Percentiles rank a stretch among this genome's conserved stretches.
Conservation (phyloP, 176 grass and related monocot species). For the Poa annua region DNA sequence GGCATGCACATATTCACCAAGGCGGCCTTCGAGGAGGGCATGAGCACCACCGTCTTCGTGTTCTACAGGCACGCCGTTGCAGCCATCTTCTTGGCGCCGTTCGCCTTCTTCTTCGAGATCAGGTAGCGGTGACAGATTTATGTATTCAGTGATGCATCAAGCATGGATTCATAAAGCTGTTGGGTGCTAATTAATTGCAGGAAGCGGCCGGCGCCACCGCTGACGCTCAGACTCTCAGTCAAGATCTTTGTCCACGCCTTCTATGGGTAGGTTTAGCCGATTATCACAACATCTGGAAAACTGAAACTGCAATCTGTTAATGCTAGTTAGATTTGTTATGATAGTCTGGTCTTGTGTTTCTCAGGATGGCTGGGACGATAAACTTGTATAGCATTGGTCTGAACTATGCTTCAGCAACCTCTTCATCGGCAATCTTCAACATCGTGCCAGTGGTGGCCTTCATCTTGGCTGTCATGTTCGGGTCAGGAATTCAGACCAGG, state of each 20-base stretch:
- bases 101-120: constrained; percentile 58
- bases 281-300: background rate
- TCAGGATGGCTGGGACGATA: constrained; percentile 64
- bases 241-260: constrained; percentile 65
- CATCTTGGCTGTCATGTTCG: constrained; percentile 75
- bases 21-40: constrained; percentile 65
- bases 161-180: background rate
- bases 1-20: constrained; percentile 75
- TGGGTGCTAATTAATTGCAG: constrained; percentile 31
- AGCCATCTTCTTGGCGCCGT: constrained; percentile 54
- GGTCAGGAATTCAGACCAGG: constrained; percentile 27
- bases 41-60: constrained; percentile 65
- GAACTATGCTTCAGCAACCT: constrained; percentile 66
- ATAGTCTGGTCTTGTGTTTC: background rate
- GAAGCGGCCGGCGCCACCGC: constrained; percentile 46
- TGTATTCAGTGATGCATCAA: background rate
- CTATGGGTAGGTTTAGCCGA: constrained; percentile 48
- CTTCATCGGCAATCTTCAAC: constrained; percentile 75
- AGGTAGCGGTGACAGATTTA: constrained; percentile 39
- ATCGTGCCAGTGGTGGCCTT: constrained; percentile 77
- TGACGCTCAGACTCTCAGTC: constrained; percentile 39
- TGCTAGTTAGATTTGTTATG: background rate
- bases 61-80: constrained; percentile 72
- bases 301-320: background rate
- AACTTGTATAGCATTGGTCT: constrained; percentile 76